Conservation (phyloP, 2,329 filamentous ascomycete genomes). For the Microdochium nivale region DNA sequence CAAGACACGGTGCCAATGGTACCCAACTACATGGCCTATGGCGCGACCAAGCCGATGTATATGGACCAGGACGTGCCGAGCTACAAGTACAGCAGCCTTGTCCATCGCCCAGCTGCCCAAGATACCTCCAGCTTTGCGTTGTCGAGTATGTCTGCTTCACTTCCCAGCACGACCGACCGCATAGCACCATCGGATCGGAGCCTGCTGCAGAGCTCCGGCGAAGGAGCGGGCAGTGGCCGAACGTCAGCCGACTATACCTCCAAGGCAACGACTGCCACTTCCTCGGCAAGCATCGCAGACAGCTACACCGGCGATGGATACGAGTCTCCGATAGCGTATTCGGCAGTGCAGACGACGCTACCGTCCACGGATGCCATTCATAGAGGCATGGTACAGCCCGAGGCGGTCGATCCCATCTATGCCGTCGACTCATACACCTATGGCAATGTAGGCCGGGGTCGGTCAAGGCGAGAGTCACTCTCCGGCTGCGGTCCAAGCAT, state of each 20-base stretch:
- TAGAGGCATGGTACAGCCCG: background rate
- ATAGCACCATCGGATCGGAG: conserved; percentile 12
- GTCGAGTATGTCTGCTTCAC: conserved; percentile 30
- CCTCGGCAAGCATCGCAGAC: background rate
- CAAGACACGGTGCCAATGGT: conserved; percentile 24
- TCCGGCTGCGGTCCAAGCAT: background rate
- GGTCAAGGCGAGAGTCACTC: background rate
- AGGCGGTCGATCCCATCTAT: background rate
- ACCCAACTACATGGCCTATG: conserved; percentile 19
- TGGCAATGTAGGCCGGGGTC: background rate
- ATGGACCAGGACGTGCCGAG: conserved; percentile 22
- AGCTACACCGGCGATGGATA: background rate
- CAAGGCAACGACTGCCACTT: background rate
- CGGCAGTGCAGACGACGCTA: background rate
- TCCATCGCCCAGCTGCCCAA: conserved; percentile 23
- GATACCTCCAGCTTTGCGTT: conserved; percentile 29
- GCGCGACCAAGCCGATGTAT: conserved; percentile 21
- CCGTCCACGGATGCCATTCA: background rate
- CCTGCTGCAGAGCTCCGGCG: background rate
- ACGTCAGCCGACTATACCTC: background rate
- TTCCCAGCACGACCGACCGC: conserved; percentile 22
- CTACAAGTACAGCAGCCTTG: conserved; percentile 25
- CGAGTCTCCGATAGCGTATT: background rate
- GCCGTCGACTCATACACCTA: background rate
- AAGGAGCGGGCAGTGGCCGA: background rate